Evolutionary conservation across 257 asterid species (phyloP), one percentile per base, ranked within the genome.

Genomic region (Petrea volubilis): DNA sequence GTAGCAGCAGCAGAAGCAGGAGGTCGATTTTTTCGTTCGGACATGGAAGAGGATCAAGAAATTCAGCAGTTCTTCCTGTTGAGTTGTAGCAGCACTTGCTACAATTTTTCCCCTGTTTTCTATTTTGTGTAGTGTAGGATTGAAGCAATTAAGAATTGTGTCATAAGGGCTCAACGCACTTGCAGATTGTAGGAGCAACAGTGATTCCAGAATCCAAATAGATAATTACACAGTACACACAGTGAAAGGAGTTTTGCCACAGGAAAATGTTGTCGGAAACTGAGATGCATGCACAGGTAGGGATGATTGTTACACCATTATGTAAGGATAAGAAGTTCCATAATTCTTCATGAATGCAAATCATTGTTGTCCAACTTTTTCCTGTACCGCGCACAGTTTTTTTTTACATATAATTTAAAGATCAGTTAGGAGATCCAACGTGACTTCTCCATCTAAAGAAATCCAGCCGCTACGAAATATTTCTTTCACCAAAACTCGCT

Each of bases 21-120:
- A 90, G 93, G 46, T 83, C 92, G 13, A 74, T 86, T 18, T 90
- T 91, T 66, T 92, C 96, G 0, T 86, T 90, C 34, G 92, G 96
- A 60, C 86, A 84, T 4, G 89, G 90, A 24, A 77, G 86, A 78
- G 90, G 88, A 56, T 79, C 96, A 3, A 85, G 78, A 80, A 85
- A 78, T 52, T n/a, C n/a, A n/a, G 75, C 94, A 43, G 79, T 88
- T 82, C 83, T 86, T 72, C 95, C 89, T 59, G 27, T 77, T 58
- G 67, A 84, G 66, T 29, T 76, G 70, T 76, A 77, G 60, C 58
- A 17, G 12, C 8, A n/a, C 36, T 24, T 43, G 60, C 18, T 23
- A 44, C 7, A 11, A 28, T 20, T 36, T 2, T 24, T 47, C 5
- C 7, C 28, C 47, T 18, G 1, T 27, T 51, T 50, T 21, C 2